Evolutionary conservation across 2,329 filamentous ascomycete species (phyloP).

Genomic region (Cladosporium sp.): DNA sequence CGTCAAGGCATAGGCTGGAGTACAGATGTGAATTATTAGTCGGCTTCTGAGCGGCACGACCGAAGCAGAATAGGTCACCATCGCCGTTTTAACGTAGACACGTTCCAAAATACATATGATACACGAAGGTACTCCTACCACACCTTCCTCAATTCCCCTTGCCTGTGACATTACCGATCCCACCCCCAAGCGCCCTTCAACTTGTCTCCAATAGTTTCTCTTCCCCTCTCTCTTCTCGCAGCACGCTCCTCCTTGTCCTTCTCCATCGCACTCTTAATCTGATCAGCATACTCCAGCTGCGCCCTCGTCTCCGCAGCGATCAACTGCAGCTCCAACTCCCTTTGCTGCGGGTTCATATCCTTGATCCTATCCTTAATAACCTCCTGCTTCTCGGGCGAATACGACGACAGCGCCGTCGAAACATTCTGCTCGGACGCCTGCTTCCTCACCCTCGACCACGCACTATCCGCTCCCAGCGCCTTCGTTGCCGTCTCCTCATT

Average conservation of each 20-base stretch:
- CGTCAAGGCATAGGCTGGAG: conserved; percentile 15
- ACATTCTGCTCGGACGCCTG: conserved; percentile 25
- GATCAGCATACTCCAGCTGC: conserved; percentile 55
- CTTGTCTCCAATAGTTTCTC: conserved; percentile 41
- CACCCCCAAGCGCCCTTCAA: conserved; percentile 33
- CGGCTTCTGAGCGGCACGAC: not conserved
- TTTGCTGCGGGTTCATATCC: conserved; percentile 45
- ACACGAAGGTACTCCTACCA: not conserved
- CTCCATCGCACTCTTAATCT: conserved; percentile 53
- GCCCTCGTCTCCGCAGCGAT: conserved; percentile 59
- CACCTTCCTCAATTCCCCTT: not conserved
- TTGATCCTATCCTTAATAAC: conserved; percentile 47
- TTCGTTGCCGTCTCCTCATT: conserved; percentile 23
- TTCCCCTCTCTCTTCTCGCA: conserved; percentile 54
- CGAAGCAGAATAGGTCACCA: not conserved
- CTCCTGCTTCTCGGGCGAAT: conserved; percentile 52
- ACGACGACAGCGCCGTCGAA: conserved; percentile 44
- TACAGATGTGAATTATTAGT: not conserved
- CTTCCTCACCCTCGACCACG: conserved; percentile 26
- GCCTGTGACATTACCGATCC: conserved; percentile 15
- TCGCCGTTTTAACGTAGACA: conserved; percentile 5
- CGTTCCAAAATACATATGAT: conserved; percentile 5
- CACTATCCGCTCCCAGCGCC: conserved; percentile 28
- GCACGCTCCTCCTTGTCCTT: conserved; percentile 53
- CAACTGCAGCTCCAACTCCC: conserved; percentile 60